Evolutionary conservation across 2,329 filamentous ascomycete species (phyloP).

Genomic region (Arthrobotrys sinensis): DNA sequence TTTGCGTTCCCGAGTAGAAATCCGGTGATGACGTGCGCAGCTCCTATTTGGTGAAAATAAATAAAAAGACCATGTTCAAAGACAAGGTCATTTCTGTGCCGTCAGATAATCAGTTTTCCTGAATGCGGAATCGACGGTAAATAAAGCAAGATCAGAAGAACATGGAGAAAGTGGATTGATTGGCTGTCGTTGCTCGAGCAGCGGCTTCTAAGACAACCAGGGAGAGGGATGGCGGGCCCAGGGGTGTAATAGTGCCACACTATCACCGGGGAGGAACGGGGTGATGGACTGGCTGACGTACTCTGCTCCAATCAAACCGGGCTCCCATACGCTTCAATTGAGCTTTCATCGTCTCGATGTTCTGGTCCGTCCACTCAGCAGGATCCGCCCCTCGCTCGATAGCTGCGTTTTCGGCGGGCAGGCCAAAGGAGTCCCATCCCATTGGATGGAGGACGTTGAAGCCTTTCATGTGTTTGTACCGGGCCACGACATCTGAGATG

Average conservation of each 20-base stretch:
- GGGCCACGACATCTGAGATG: conserved; percentile 86
- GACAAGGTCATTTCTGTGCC: conserved; percentile 57
- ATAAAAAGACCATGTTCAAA: conserved; percentile 56
- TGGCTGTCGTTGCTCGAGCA: conserved; percentile 54
- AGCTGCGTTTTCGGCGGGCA: conserved; percentile 92
- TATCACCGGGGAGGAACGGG: conserved; percentile 40
- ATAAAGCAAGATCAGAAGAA: conserved; percentile 48
- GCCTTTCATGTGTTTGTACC: conserved; percentile 82
- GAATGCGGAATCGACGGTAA: conserved; percentile 44
- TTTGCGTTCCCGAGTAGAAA: conserved; percentile 92
- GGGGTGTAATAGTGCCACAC: conserved; percentile 40
- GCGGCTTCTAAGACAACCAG: conserved; percentile 45
- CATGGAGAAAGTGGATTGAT: conserved; percentile 50
- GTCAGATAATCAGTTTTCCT: conserved; percentile 60
- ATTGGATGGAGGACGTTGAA: conserved; percentile 86
- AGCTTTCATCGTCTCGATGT: conserved; percentile 87
- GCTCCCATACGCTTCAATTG: conserved; percentile 85
- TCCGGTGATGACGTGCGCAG: conserved; percentile 85
- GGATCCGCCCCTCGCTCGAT: conserved; percentile 85
- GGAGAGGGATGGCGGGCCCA: conserved; percentile 11
- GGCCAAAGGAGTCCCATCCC: conserved; percentile 93
- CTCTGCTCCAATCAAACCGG: conserved; percentile 85
- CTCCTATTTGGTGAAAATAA: conserved; percentile 73
- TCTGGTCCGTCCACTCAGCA: conserved; percentile 82
- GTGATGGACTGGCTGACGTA: conserved; percentile 69